phyloP scores from a whole-genome alignment of 1,284 basidiomycete species.

The Ustilago xerochloae region DNA sequence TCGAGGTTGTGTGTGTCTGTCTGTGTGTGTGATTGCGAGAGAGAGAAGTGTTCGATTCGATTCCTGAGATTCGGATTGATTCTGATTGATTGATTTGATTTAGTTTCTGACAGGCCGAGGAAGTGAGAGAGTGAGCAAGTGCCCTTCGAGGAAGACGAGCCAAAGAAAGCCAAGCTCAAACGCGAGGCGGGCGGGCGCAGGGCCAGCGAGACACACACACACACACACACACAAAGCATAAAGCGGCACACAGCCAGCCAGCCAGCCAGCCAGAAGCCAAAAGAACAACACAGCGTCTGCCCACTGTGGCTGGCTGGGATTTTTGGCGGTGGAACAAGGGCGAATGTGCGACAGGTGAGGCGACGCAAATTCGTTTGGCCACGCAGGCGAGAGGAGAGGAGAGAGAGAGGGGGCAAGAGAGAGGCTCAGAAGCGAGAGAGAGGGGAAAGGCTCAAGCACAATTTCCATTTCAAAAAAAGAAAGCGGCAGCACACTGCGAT shows the following conservation, averaged over 20 bases:
- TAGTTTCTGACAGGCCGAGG: not conserved
- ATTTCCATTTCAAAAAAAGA: no score
- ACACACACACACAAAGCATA: not conserved
- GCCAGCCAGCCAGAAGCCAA: not conserved
- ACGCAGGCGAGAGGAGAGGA: not conserved
- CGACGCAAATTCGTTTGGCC: not conserved
- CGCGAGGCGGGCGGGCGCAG: not conserved
- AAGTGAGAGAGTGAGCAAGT: not conserved
- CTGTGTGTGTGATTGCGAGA: not conserved
- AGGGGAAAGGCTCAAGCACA: no score
- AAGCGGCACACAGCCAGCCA: not conserved
- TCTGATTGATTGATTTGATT: not conserved
- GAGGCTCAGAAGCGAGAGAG: no score
- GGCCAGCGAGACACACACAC: no score
- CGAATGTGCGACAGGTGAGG: no score
- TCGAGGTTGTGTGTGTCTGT: not conserved
- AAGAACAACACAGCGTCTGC: slow-evolving; percentile 1
- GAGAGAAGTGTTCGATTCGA: not conserved
- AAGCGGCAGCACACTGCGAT: no score
- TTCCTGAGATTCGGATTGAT: not conserved
- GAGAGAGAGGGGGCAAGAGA: not conserved
- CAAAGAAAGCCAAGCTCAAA: not conserved
- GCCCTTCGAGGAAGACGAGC: not conserved
- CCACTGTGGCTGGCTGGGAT: slow-evolving; percentile 2
- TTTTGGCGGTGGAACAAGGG: slow-evolving; percentile 8